Evolutionary conservation across 345 rosid genomes (phyloP), one percentile per base, ranked within the genome.

Genomic region (Geranium brycei): DNA sequence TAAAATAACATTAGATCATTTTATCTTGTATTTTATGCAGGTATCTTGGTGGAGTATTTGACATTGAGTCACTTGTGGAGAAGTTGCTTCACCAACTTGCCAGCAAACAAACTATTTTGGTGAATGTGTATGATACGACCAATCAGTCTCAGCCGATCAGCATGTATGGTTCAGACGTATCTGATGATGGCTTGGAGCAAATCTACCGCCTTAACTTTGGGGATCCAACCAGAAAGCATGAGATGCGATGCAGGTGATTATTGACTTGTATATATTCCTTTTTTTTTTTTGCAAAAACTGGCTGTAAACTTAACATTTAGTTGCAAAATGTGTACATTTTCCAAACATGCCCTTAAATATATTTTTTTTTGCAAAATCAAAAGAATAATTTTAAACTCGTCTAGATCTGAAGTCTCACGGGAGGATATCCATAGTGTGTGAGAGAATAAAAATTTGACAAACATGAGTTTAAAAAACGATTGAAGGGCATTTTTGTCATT

Each of bases 61-160:
- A 92, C 68, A 86, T 92, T 12, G 95, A 92, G 74, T 84, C 91
- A 16, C 86, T 92, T 17, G 96, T 92, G 60, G 96, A 89, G 71
- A 92, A 89, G 82, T 76, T 92, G 70, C 95, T 92, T 72, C 96
- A 92, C 6, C 96, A 92, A 74, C 93, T 92, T 58, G 95, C 98
- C 15, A 92, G 96, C 84, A 83, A 92, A 77, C 96, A 92, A 78
- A 83, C 85, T 11, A 92, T 92, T 68, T 81, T 87, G 18, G 98
- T 92, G 68, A 88, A 89, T 81, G 98, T 89, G 59, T 86, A 84
- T 35, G 98, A 92, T 62, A 89, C 75, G 23, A 87, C 88, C 23
- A 84, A 87, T 71, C 66, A 17, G 18, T 87, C 96, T 60, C 64
- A 72, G 5, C 88, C 95, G 19, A 89, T 92, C 72, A 92, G 98